Conservation (phyloP, 495 filamentous ascomycete species). For the Daldinia decipiens region DNA sequence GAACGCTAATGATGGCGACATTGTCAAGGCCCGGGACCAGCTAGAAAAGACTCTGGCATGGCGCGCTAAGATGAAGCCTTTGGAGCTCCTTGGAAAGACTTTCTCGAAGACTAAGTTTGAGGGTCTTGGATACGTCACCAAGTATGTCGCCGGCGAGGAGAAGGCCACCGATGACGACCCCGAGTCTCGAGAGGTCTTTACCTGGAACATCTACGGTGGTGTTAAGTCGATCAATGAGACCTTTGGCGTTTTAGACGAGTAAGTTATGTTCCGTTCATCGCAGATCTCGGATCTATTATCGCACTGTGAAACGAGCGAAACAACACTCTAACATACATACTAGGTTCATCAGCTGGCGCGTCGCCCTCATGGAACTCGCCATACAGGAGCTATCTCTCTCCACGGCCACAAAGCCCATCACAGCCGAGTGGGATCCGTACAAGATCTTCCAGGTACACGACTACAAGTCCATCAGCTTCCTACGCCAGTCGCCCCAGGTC, state of each 20-base stretch:
- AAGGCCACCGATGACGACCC: slow-evolving; percentile 43
- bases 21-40: slow-evolving; percentile 76
- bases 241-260: slow-evolving; percentile 83
- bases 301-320: no score
- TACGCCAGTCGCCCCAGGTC: slow-evolving; percentile 74
- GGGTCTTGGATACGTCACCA: slow-evolving; percentile 65
- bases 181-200: slow-evolving; percentile 66
- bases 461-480: slow-evolving; percentile 83
- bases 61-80: slow-evolving; percentile 70
- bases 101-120: slow-evolving; percentile 66
- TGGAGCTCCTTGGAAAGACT: slow-evolving; percentile 58
- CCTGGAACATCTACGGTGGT: slow-evolving; percentile 89
- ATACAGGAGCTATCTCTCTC: slow-evolving; percentile 73
- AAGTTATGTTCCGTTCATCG: slow-evolving; percentile 46
- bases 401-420: slow-evolving; percentile 74
- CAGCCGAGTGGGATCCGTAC: slow-evolving; percentile 81
- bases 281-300: not conserved
- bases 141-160: slow-evolving; percentile 48
- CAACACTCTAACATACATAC: slow-evolving; percentile 21
- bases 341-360: slow-evolving; percentile 86
- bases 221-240: slow-evolving; percentile 75
- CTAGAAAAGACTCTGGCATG: slow-evolving; percentile 81
- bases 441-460: slow-evolving; percentile 91
- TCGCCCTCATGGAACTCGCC: slow-evolving; percentile 85
- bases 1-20: slow-evolving; percentile 82